phyloP scores from a whole-genome alignment of 768 basidiomycete species.

The Leccinum variicolor region DNA sequence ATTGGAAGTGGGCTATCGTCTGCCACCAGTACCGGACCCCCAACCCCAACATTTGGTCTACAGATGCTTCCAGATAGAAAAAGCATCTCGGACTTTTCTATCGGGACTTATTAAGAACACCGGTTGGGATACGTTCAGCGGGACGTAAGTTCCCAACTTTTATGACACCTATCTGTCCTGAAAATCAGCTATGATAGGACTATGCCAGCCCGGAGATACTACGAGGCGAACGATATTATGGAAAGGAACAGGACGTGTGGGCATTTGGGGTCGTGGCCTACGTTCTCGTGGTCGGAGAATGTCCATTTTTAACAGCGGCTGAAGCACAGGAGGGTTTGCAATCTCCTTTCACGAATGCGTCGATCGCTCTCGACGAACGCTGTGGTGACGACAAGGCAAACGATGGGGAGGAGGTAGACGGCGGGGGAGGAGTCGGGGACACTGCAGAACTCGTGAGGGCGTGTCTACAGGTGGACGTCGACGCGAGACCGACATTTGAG shows the following conservation, averaged over 20 bases:
- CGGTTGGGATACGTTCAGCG: slow-evolving; percentile 91
- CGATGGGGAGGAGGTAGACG: slow-evolving; percentile 77
- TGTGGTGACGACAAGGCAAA: slow-evolving; percentile 70
- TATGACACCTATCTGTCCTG: slow-evolving; percentile 1
- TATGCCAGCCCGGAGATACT: slow-evolving; percentile 97
- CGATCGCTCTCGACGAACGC: slow-evolving; percentile 74
- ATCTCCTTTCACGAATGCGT: slow-evolving; percentile 72
- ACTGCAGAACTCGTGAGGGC: slow-evolving; percentile 80
- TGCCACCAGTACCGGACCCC: slow-evolving; percentile 57
- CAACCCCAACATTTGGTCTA: slow-evolving; percentile 46
- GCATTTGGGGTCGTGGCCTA: slow-evolving; percentile 96
- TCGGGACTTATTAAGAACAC: slow-evolving; percentile 76
- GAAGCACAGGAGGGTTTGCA: slow-evolving; percentile 85
- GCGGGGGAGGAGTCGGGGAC: slow-evolving; percentile 80
- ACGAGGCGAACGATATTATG: slow-evolving; percentile 90
- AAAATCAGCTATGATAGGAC: slow-evolving; percentile 38
- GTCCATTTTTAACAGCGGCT: slow-evolving; percentile 85
- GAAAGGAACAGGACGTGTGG: slow-evolving; percentile 98
- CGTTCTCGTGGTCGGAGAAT: slow-evolving; percentile 89
- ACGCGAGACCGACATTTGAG: slow-evolving; percentile 82
- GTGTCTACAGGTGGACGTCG: slow-evolving; percentile 79
- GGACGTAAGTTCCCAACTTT: slow-evolving; percentile 62
- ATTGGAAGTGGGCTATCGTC: slow-evolving; percentile 60
- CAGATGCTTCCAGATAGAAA: slow-evolving; percentile 48
- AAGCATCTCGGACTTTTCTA: slow-evolving; percentile 81